These are phyloP conservation scores for Dothistroma pini DNA, from an alignment of 2,329 filamentous ascomycete genomes.

Conservation along the genomic window DNA sequence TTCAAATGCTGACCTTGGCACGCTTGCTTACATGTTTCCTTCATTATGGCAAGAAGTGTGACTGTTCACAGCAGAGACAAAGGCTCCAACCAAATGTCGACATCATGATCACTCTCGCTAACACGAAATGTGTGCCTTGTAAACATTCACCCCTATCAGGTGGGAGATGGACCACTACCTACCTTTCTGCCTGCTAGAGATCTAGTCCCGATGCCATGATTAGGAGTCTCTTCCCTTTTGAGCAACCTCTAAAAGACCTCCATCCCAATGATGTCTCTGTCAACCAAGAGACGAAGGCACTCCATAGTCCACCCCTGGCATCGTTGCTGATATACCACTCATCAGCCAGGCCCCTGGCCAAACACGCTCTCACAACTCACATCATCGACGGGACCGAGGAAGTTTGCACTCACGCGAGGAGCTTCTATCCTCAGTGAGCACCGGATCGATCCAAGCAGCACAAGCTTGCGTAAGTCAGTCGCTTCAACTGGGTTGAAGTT, in stretches of 20 bases:
- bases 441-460: neutral
- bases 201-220: constrained; percentile 53
- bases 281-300: constrained; percentile 3
- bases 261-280: neutral
- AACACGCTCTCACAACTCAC: neutral
- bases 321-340: constrained; percentile 5
- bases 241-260: constrained; percentile 3
- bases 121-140: too few relatives aligned
- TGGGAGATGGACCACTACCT: neutral
- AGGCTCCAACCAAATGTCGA: too few relatives aligned
- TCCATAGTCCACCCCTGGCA: constrained; percentile 15
- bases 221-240: constrained; percentile 12
- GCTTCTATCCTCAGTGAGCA: neutral
- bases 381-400: neutral
- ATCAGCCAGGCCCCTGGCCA: neutral
- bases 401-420: neutral
- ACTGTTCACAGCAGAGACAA: too few relatives aligned
- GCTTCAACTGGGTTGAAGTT: neutral
- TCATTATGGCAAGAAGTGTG: too few relatives aligned
- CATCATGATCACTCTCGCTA: too few relatives aligned
- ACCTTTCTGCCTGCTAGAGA: neutral
- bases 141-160: too few relatives aligned
- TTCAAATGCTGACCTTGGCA: neutral
- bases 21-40: neutral
- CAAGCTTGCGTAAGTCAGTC: neutral